These are phyloP conservation scores for Cercophora samala DNA, from an alignment of 495 filamentous ascomycete species.

Conservation along the genomic window DNA sequence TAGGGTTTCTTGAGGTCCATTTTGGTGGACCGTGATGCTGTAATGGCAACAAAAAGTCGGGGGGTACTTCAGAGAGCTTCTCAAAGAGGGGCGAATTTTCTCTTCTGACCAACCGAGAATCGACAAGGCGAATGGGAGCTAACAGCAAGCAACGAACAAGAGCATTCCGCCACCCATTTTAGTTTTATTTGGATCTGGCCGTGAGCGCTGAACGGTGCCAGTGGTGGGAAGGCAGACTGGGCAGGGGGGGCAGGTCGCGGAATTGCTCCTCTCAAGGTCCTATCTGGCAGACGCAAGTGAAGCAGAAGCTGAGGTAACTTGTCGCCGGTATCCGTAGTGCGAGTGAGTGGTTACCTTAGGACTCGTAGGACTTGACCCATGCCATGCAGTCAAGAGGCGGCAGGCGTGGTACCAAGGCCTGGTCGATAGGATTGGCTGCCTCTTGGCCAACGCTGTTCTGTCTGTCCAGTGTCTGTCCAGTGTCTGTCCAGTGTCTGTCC, in stretches of 20 bases:
- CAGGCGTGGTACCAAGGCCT: constrained; percentile 17
- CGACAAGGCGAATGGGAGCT: neutral
- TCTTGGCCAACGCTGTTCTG: constrained; percentile 13
- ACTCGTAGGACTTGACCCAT: constrained; percentile 27
- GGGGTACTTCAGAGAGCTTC: neutral
- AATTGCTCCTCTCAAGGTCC: constrained; percentile 27
- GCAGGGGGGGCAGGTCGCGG: constrained; percentile 10
- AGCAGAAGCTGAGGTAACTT: constrained; percentile 6
- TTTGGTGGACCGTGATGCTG: constrained; percentile 7
- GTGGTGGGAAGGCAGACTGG: constrained; percentile 7
- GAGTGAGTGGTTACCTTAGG: too few relatives aligned
- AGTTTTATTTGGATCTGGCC: constrained; percentile 27
- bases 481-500: neutral
- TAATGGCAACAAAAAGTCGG: neutral
- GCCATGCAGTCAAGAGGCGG: constrained; percentile 9
- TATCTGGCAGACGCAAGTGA: constrained; percentile 16
- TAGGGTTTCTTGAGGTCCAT: constrained; percentile 35
- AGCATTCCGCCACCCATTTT: constrained; percentile 38
- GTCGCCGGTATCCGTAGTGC: too few relatives aligned
- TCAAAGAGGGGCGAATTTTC: constrained; percentile 6
- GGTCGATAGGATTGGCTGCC: constrained; percentile 29
- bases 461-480: neutral
- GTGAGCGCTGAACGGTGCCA: constrained; percentile 14
- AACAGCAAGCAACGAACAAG: constrained; percentile 15
- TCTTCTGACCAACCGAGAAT: neutral